Base-by-base conservation (phyloP, 192 early-diverging fungal species). In the Linnemannia elongata region DNA sequence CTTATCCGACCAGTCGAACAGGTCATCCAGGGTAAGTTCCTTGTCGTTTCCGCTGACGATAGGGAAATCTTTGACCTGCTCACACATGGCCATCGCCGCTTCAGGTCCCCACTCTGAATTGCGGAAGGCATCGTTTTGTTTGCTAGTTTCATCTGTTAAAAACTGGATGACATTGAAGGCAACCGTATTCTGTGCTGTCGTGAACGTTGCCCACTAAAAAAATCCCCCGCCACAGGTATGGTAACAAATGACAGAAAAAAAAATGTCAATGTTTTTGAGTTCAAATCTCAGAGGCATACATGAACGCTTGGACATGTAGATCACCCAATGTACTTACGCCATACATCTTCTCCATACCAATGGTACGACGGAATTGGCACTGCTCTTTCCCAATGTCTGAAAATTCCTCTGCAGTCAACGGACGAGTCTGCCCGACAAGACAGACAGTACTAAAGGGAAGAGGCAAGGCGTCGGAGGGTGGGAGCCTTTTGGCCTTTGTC, bases 1-100 rank as follows among this genome's bases (percentile, higher is more conserved):
- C 36, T 49, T n/a, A 0, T 74, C 55, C 0, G 83, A 73, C 1
- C 55, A 18, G 13, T 76, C 74, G 33, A 85, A 63, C 27, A 85
- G 27, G 27, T 60, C 69, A 0, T 74, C 75, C 13, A 80, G 44
- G 1, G 74, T 85, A 0, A 76, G 41, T 0, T 18, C 33, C 4
- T 38, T 49, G 35, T 72, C 60, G 8, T 12, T 35, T 36, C 76
- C 82, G 13, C 69, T 54, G 9, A 42, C 42, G 4, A 73, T 49
- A 27, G 69, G 39, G 35, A 84, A 75, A 42, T 84, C 72, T 0
- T 41, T 60, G 2, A 84, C 73, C 1, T 84, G 66, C 2, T 75
- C 57, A 54, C 72, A 69, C 82, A 84, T 84, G 0, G 69, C 30
- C 20, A 55, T 18, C 0, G 60, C 77, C 0, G 73, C 60, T 13